These are phyloP conservation scores for Salix udensis DNA, from an alignment of 345 rosid genomes.

Conservation along the genomic window DNA sequence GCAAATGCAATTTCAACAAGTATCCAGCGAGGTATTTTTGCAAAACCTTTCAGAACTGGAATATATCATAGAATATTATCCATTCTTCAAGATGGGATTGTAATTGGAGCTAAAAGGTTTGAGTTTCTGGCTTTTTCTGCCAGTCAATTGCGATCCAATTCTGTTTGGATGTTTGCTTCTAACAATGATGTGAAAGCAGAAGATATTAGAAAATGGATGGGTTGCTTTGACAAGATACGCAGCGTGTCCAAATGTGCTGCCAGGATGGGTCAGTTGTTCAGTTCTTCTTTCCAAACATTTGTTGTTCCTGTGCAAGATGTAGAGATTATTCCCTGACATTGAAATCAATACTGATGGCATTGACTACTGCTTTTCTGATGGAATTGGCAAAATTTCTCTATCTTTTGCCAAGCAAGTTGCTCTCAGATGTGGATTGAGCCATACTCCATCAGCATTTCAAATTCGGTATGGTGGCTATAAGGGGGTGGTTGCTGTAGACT, in stretches of 20 bases:
- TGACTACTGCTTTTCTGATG: conserved; percentile 87
- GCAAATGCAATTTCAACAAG: conserved; percentile 61
- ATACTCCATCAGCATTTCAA: conserved; percentile 90
- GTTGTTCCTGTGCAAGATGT: conserved; percentile 63
- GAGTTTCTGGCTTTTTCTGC: conserved; percentile 96
- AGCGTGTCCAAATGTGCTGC: conserved; percentile 89
- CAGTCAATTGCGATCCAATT: conserved; percentile 80
- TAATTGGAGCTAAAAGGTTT: conserved; percentile 61
- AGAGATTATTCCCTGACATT: conserved; percentile 74
- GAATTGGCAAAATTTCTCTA: conserved; percentile 84
- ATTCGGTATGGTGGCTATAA: conserved; percentile 94
- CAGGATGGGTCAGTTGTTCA: conserved; percentile 95
- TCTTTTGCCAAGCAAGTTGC: conserved; percentile 73
- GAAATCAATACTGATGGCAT: conserved; percentile 62
- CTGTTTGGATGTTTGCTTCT: conserved; percentile 97
- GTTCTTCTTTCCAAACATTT: conserved; percentile 73
- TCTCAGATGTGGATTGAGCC: conserved; percentile 63
- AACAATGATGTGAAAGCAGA: conserved; percentile 71
- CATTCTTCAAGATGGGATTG: conserved; percentile 65
- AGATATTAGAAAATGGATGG: conserved; percentile 91
- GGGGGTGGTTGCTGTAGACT: conserved; percentile 84
- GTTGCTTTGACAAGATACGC: conserved; percentile 75
- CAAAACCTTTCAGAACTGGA: conserved; percentile 66
- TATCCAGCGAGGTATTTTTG: conserved; percentile 54
- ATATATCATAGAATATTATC: conserved; percentile 69